These are phyloP conservation scores for Picochlorum sp. DNA, from an alignment of 139 green algal species.

Conservation along the genomic window DNA sequence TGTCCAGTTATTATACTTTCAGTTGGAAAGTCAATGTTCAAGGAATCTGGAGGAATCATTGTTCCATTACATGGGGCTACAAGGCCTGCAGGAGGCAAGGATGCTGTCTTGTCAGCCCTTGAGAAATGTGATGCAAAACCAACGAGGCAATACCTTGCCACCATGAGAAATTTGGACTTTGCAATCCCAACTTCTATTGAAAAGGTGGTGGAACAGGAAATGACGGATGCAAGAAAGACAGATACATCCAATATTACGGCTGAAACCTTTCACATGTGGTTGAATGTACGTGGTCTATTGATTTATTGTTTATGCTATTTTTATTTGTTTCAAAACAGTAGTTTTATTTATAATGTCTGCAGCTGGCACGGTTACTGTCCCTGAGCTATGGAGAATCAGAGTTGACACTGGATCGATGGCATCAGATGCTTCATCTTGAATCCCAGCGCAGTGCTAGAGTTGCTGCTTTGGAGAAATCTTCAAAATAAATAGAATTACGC, in stretches of 20 bases:
- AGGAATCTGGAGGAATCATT: constrained; percentile 9
- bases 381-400: constrained; percentile 23
- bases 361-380: constrained; percentile 14
- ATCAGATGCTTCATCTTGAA: constrained; percentile 19
- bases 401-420: constrained; percentile 22
- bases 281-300: constrained; percentile 19
- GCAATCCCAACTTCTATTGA: constrained; percentile 6
- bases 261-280: constrained; percentile 23
- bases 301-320: not conserved
- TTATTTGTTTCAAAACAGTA: too few relatives aligned
- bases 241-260: not conserved
- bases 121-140: constrained; percentile 8
- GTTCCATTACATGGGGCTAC: constrained; percentile 26
- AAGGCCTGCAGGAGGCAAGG: constrained; percentile 1
- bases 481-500: not conserved
- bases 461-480: not conserved
- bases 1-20: constrained; percentile 44
- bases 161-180: constrained; percentile 14
- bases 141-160: constrained; percentile 18
- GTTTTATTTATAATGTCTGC: not conserved
- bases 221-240: constrained; percentile 16
- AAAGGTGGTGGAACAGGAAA: constrained; percentile 9
- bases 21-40: constrained; percentile 27
- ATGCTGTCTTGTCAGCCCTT: not conserved
- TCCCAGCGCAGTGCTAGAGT: constrained; percentile 10